A percentile compares a stretch with the other conserved stretches of the same genome.
Conservation (phyloP, 345 rosid genomes). For the Psidium guajava region DNA sequence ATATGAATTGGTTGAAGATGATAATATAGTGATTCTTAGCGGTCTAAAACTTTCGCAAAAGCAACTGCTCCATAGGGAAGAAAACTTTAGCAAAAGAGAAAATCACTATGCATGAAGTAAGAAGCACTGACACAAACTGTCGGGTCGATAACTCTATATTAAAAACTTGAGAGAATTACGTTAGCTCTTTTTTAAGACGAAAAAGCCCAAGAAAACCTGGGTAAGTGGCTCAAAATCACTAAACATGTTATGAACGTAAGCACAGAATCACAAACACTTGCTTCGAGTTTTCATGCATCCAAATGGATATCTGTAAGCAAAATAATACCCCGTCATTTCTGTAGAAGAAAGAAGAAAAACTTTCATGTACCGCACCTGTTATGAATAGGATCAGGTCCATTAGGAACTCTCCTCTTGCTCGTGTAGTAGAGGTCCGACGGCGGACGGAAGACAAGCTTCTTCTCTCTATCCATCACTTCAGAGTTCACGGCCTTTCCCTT, state of each 20-base stretch:
- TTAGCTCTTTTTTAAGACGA: neutral
- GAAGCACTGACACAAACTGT: neutral
- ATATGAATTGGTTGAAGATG: neutral
- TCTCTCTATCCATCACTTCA: neutral
- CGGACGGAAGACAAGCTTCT: slow-evolving; percentile 5
- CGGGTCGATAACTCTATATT: neutral
- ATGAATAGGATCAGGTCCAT: slow-evolving; percentile 95
- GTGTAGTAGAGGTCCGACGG: slow-evolving; percentile 39
- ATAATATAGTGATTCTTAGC: neutral
- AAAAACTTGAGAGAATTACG: neutral
- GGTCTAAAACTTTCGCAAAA: neutral
- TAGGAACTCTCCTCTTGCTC: slow-evolving; percentile 83
- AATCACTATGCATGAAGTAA: neutral
- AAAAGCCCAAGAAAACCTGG: neutral
- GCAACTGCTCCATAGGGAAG: neutral
- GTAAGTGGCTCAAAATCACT: neutral
- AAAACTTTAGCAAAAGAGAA: neutral
- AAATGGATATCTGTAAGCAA: neutral
- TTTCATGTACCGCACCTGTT: slow-evolving; percentile 44
- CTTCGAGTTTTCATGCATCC: neutral
- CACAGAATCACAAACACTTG: neutral
- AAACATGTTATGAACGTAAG: neutral
- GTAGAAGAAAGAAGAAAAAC: neutral
- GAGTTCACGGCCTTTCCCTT: neutral
- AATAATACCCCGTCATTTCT: neutral